Evolutionary conservation across 768 basidiomycete species (phyloP).

Genomic region (Candolleomyces eurysporus): DNA sequence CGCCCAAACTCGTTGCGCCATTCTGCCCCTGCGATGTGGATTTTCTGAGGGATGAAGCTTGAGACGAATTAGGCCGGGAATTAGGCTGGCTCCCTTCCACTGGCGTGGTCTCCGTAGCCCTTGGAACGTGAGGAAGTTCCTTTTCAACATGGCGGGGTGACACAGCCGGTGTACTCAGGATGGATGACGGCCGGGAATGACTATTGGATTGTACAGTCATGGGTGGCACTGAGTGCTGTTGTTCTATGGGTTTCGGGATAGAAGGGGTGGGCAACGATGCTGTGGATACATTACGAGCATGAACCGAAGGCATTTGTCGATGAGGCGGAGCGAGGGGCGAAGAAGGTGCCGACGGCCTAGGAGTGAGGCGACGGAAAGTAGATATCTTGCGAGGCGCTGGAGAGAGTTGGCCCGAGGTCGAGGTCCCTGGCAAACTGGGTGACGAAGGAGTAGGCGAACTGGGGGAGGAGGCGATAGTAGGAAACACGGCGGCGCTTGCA

Average conservation of each 20-base stretch:
- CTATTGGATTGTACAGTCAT: neutral
- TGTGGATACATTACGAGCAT: constrained; percentile 23
- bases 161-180: neutral
- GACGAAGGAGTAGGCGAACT: neutral
- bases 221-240: neutral
- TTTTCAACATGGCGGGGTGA: neutral
- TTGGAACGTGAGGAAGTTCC: neutral
- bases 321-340: constrained; percentile 28
- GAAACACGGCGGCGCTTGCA: neutral
- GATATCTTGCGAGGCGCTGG: constrained; percentile 47
- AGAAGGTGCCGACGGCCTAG: constrained; percentile 28
- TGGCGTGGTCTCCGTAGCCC: neutral
- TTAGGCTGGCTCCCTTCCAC: neutral
- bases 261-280: constrained; percentile 20
- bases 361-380: constrained; percentile 35
- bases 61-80: neutral
- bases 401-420: constrained; percentile 9
- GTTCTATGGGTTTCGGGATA: constrained; percentile 4
- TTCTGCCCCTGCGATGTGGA: neutral
- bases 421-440: constrained; percentile 1
- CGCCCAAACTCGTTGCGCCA: neutral
- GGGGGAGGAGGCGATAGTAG: neutral
- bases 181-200: neutral
- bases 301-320: constrained; percentile 13
- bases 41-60: neutral